Percentiles rank a stretch among this genome's conserved stretches.
Evolutionary conservation across 2,329 filamentous ascomycete species (phyloP).

Genomic region (Leptoxyphium fumago): DNA sequence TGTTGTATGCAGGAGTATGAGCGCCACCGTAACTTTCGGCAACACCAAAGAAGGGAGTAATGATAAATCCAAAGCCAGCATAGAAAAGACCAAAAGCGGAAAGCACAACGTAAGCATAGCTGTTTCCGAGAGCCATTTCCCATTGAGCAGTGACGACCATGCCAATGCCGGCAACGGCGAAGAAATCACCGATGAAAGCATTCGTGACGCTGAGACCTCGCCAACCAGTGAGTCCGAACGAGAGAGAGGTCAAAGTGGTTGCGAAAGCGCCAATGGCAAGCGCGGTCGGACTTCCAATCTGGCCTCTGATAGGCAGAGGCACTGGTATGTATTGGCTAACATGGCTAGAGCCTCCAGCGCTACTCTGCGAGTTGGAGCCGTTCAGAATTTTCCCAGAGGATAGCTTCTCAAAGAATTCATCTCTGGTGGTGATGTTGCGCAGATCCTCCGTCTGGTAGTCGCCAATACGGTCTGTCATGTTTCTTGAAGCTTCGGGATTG

Average conservation of each 20-base stretch:
- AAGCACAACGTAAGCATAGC: slow-evolving; percentile 37
- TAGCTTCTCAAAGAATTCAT: slow-evolving; percentile 15
- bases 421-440: slow-evolving; percentile 13
- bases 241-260: slow-evolving; percentile 40
- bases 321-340: neutral
- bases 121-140: slow-evolving; percentile 39
- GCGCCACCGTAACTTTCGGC: slow-evolving; percentile 27
- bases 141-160: slow-evolving; percentile 42
- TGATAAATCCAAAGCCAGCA: slow-evolving; percentile 33
- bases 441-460: slow-evolving; percentile 8
- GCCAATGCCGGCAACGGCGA: slow-evolving; percentile 37
- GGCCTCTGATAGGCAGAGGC: neutral
- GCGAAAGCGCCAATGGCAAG: slow-evolving; percentile 39
- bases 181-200: slow-evolving; percentile 41
- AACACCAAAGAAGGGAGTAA: slow-evolving; percentile 34
- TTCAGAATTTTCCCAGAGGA: slow-evolving; percentile 11
- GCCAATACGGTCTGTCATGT: neutral
- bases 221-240: slow-evolving; percentile 41
- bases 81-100: slow-evolving; percentile 43
- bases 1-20: slow-evolving; percentile 30
- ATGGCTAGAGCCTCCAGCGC: neutral
- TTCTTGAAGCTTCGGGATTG: no score
- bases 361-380: neutral
- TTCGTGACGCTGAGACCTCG: slow-evolving; percentile 36
- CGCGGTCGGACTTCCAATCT: slow-evolving; percentile 23